Evolutionary conservation across 805 yeast species (phyloP), one percentile per base, ranked within the genome.

Genomic region (Yarrowia sp.): DNA sequence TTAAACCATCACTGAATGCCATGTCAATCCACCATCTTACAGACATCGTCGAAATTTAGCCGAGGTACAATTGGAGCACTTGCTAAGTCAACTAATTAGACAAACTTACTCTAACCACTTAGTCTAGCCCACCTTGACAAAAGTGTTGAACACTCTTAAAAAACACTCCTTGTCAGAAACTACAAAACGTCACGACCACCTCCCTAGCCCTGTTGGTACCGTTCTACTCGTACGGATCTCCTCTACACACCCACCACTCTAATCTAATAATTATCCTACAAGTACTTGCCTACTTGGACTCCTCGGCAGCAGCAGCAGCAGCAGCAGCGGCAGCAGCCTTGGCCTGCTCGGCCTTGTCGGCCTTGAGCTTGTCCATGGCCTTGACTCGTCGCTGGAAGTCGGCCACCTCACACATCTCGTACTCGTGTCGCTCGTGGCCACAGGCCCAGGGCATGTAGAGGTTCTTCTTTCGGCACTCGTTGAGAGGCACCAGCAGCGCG

Each of bases 331-430:
- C 44, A 10, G 63, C 63, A 60, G 53, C 53, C 39, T 30, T 36
- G 40, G 40, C 50, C 40, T 33, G 36, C 43, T 43, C 53, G 13
- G 20, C 20, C 20, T n/a, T 13, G 20, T 60, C 53, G 34, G 66
- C 83, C 76, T 86, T 87, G 72, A 82, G 79, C 69, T 82, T 83
- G 74, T 86, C 84, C 77, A 89, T 81, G 79, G 89, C 93, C 75
- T 86, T 82, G 69, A 89, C 90, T 79, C 97, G 85, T 80, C 95
- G 85, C 76, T 87, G 84, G 80, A 88, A 90, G 76, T 91, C 96
- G 77, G 87, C 78, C 76, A 89, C 89, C 78, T 91, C 90, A 77
- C 97, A 91, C 76, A 89, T 89, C 77, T 91, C 97, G 82, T 92
- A 91, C 49, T 83, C 87, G 73, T 91, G 96, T 76, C 92, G 86